Conservation (phyloP, 2,329 filamentous ascomycete genomes). For the Alternaria ventricosa region DNA sequence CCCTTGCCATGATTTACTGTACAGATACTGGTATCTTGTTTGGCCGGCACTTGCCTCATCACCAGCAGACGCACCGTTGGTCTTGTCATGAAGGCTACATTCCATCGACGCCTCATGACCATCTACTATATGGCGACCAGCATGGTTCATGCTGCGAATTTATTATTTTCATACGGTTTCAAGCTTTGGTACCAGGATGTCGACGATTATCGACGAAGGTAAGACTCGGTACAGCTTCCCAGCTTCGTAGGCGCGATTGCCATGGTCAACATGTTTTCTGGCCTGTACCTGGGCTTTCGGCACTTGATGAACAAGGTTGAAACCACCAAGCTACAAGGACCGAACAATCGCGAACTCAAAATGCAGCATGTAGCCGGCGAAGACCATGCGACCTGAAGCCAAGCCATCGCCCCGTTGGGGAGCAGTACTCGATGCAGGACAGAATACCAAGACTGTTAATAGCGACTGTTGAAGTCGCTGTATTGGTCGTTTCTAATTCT, state of each 20-base stretch:
- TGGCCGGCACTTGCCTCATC: neutral
- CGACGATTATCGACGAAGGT: neutral
- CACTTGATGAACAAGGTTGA: neutral
- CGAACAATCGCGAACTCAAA: neutral
- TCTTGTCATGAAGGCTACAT: neutral
- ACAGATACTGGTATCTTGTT: neutral
- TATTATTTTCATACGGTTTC: neutral
- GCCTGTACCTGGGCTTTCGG: neutral
- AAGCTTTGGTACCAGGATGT: neutral
- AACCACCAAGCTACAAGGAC: neutral
- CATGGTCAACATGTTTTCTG: neutral
- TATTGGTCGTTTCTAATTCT: rapidly evolving
- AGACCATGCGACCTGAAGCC: too few species aligned
- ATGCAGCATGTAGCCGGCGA: neutral
- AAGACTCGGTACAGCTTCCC: neutral
- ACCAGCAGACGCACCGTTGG: neutral
- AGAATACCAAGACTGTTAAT: too few species aligned
- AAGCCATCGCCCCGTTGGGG: too few species aligned
- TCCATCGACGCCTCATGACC: neutral
- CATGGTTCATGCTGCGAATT: neutral
- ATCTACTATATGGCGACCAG: neutral
- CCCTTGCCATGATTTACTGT: neutral
- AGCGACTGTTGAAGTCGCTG: too few species aligned
- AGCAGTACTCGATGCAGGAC: too few species aligned
- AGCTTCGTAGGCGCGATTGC: neutral